Evolutionary conservation across 2,329 filamentous ascomycete species (phyloP).

Genomic region (Claviceps sp.): DNA sequence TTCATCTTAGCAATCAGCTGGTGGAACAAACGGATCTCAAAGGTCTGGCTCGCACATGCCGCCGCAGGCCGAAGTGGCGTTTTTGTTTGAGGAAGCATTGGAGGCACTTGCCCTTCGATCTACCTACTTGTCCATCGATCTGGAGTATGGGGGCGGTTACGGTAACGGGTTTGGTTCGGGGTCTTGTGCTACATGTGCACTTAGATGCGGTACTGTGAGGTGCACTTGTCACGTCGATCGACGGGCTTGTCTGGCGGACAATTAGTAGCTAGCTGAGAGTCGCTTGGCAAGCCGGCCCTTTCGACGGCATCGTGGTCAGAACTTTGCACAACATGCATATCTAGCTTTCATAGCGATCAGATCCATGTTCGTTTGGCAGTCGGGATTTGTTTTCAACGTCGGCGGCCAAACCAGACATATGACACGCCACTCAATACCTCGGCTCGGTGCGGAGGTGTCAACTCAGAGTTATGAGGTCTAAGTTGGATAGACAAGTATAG

Average conservation of each 20-base stretch:
- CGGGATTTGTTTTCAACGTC: too few relatives aligned
- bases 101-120: neutral
- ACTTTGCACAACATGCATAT: neutral
- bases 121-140: neutral
- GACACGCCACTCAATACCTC: too few relatives aligned
- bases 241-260: neutral
- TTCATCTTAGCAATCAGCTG: neutral
- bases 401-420: too few relatives aligned
- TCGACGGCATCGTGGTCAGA: neutral
- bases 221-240: constrained; percentile 4
- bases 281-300: neutral
- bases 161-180: neutral
- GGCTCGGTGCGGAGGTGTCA: too few relatives aligned
- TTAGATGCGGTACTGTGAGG: constrained; percentile 5
- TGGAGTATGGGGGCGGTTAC: neutral
- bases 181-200: constrained; percentile 4
- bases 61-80: neutral
- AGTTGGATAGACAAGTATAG: too few relatives aligned
- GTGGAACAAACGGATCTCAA: constrained; percentile 4
- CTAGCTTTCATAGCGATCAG: neutral
- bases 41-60: constrained; percentile 3
- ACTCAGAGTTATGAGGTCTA: too few relatives aligned
- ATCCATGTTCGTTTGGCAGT: too few relatives aligned
- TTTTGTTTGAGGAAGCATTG: neutral
- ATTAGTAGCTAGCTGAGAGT: neutral